Conservation (phyloP, 306 rosid species). For the Quercus robur region DNA sequence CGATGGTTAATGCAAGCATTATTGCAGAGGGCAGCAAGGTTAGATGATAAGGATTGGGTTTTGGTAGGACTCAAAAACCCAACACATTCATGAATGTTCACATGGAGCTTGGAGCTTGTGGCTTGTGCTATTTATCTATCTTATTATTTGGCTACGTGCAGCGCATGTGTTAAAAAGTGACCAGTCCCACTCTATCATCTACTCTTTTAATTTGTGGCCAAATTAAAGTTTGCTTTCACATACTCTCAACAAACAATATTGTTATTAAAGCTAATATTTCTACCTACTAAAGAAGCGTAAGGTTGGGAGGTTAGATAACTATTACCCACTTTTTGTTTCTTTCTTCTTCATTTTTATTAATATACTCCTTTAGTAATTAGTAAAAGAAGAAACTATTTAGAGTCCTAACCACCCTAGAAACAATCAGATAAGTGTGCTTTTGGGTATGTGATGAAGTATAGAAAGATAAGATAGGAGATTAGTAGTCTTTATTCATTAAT, state of each 20-base stretch:
- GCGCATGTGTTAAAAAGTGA: neutral
- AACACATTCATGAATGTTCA: neutral
- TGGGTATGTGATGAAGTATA: no score
- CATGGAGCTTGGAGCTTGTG: neutral
- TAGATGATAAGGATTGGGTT: neutral
- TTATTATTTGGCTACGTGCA: neutral
- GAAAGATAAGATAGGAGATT: no score
- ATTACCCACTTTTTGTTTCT: neutral
- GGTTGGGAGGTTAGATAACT: neutral
- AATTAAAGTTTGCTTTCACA: neutral
- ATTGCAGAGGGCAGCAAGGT: neutral
- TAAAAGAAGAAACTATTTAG: no score
- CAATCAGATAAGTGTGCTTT: no score
- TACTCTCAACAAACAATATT: neutral
- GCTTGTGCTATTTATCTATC: neutral
- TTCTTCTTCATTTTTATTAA: neutral
- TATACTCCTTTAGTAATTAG: no score
- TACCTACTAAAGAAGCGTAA: neutral
- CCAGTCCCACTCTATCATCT: constrained; percentile 27
- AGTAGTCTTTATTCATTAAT: no score
- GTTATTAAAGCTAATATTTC: neutral
- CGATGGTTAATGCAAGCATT: neutral
- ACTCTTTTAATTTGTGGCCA: constrained; percentile 23
- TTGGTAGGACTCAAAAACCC: neutral
- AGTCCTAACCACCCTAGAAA: no score